These are phyloP conservation scores for Prunus mira DNA, from an alignment of 306 rosid species.

Conservation along the genomic window DNA sequence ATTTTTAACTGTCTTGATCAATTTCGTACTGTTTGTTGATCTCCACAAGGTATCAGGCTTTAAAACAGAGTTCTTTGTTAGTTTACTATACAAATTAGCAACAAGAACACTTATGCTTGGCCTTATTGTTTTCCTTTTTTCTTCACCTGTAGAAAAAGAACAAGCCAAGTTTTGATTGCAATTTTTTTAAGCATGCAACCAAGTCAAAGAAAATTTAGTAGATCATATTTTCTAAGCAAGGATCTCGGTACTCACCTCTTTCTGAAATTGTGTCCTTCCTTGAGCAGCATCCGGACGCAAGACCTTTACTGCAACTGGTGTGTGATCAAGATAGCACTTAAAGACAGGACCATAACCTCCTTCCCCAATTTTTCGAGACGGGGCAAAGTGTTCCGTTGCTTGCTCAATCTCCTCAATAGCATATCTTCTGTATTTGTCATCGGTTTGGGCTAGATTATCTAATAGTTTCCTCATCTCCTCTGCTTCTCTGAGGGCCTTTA, in stretches of 20 bases:
- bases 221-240: background rate
- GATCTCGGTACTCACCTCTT: conserved; percentile 64
- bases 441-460: conserved; percentile 51
- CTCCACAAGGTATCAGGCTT: no score
- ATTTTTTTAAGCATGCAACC: background rate
- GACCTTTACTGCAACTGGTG: conserved; percentile 84
- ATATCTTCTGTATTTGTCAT: conserved; percentile 67
- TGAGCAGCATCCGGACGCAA: conserved; percentile 75
- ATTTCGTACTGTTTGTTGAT: no score
- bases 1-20: no score
- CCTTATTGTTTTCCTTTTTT: no score
- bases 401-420: conserved; percentile 70
- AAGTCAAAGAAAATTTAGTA: background rate
- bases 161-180: background rate
- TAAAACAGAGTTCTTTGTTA: no score
- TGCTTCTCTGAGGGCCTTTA: conserved; percentile 58
- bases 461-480: conserved; percentile 57
- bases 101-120: no score
- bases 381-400: conserved; percentile 60
- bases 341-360: conserved; percentile 94
- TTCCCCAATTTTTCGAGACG: conserved; percentile 79
- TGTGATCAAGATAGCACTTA: conserved; percentile 71
- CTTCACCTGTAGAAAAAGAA: no score
- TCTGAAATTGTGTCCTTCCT: conserved; percentile 80
- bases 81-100: no score